phyloP scores from a whole-genome alignment of 495 filamentous ascomycete genomes.

The Tuber brumale region DNA sequence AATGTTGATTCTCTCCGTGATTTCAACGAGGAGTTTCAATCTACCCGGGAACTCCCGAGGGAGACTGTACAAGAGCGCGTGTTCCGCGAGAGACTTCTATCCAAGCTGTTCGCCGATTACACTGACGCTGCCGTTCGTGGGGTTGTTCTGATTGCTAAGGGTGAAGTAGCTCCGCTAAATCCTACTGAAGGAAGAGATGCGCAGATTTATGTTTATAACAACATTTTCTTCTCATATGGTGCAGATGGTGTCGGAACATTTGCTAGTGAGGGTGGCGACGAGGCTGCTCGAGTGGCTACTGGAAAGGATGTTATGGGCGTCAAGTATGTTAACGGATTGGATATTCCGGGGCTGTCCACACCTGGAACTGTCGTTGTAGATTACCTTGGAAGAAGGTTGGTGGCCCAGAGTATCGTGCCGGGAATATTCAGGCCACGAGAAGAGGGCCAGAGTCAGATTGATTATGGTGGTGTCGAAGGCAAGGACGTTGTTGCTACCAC shows the following conservation, averaged over 20 bases:
- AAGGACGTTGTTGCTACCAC: constrained; percentile 90
- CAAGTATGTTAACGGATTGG: constrained; percentile 89
- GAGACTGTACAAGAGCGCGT: constrained; percentile 92
- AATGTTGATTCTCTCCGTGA: constrained; percentile 89
- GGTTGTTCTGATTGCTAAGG: constrained; percentile 85
- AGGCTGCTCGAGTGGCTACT: constrained; percentile 91
- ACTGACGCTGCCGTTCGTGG: constrained; percentile 90
- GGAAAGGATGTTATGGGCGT: constrained; percentile 96
- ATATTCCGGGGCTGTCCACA: constrained; percentile 88
- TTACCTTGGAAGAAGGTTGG: constrained; percentile 93
- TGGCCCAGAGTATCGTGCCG: constrained; percentile 96
- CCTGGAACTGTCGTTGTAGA: constrained; percentile 95
- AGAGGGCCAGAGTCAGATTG: constrained; percentile 94
- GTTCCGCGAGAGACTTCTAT: constrained; percentile 86
- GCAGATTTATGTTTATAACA: constrained; percentile 99
- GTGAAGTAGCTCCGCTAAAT: constrained; percentile 93
- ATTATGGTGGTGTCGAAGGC: constrained; percentile 96
- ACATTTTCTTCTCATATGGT: constrained; percentile 98
- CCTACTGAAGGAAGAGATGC: constrained; percentile 87
- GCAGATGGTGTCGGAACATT: constrained; percentile 98
- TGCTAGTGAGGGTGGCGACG: constrained; percentile 90
- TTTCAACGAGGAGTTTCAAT: constrained; percentile 99
- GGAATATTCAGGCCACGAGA: constrained; percentile 99
- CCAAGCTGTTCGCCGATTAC: constrained; percentile 95
- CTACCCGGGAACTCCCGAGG: constrained; percentile 84